Percentiles rank a stretch among this genome's conserved stretches.
These are phyloP conservation scores for Heliosperma pusillum DNA, from an alignment of 148 eudicot species.

Conservation along the genomic window DNA sequence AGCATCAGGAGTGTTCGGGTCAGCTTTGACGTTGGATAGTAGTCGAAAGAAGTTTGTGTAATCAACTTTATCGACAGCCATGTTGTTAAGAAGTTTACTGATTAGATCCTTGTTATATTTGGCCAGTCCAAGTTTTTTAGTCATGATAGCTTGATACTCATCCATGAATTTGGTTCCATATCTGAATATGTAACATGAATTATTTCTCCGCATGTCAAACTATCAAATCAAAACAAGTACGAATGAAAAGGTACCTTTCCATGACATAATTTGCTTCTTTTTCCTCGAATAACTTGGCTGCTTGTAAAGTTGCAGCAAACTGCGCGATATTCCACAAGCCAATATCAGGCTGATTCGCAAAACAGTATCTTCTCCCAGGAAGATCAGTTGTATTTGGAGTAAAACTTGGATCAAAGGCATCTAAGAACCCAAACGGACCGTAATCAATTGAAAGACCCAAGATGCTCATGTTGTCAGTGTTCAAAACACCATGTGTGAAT, in stretches of 20 bases:
- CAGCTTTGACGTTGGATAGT: conserved; percentile 84
- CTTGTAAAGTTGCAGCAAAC: conserved; percentile 77
- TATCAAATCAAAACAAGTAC: not conserved
- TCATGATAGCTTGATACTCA: conserved; percentile 94
- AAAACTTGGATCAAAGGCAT: conserved; percentile 98
- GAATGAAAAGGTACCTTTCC: conserved; percentile 59
- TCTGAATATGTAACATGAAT: conserved; percentile 38
- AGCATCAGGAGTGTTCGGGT: conserved; percentile 60
- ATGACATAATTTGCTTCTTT: conserved; percentile 84
- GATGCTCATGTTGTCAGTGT: conserved; percentile 98
- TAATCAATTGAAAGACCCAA: conserved; percentile 97
- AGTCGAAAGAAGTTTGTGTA: conserved; percentile 92
- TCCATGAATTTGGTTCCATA: conserved; percentile 99
- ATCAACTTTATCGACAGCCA: conserved; percentile 99
- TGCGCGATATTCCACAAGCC: conserved; percentile 98
- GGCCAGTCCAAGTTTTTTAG: conserved; percentile 79
- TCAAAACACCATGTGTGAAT: conserved; percentile 97
- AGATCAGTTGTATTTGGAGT: conserved; percentile 99
- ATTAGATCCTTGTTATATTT: conserved; percentile 91
- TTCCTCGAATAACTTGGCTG: conserved; percentile 73
- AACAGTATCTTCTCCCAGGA: conserved; percentile 98
- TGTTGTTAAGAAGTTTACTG: conserved; percentile 86
- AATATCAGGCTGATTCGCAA: conserved; percentile 98
- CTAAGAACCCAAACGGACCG: conserved; percentile 97
- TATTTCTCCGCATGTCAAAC: conserved; percentile 1